A percentile compares a stretch with the other conserved stretches of the same genome.
These are phyloP conservation scores for Allium cepa DNA, from an alignment of 106 monocot species.

Conservation along the genomic window DNA sequence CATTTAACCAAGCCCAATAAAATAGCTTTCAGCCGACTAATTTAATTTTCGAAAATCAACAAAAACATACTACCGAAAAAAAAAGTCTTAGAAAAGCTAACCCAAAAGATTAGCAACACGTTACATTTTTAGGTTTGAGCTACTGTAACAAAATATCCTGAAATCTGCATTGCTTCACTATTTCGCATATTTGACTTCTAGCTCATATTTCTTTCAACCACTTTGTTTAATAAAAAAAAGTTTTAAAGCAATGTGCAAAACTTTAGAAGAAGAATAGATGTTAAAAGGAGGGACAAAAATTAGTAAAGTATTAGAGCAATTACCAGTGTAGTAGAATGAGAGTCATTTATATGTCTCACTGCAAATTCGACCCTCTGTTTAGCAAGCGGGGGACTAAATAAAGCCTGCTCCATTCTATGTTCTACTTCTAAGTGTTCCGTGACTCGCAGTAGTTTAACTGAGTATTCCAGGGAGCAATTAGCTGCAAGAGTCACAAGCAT, in stretches of 20 bases:
- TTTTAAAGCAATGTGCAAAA: neutral
- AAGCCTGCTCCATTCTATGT: constrained; percentile 74
- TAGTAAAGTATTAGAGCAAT: neutral
- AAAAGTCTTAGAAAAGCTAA: neutral
- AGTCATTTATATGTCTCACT: constrained; percentile 54
- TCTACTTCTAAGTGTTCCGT: constrained; percentile 72
- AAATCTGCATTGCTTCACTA: too few relatives aligned
- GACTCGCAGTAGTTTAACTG: constrained; percentile 51
- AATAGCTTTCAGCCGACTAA: neutral
- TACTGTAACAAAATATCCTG: neutral
- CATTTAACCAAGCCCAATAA: neutral
- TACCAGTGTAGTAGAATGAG: constrained; percentile 65
- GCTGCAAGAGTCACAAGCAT: constrained; percentile 28
- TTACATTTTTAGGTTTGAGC: neutral
- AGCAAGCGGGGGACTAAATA: constrained; percentile 85
- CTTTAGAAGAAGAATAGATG: neutral
- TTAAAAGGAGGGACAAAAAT: neutral
- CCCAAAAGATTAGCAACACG: neutral
- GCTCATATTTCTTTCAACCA: too few relatives aligned
- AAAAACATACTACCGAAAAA: neutral
- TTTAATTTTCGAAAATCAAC: neutral
- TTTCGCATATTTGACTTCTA: too few relatives aligned
- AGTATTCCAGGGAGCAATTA: constrained; percentile 58
- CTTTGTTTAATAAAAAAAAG: too few relatives aligned
- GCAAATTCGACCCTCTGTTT: constrained; percentile 96